These are phyloP conservation scores for Neurospora crassa DNA, from an alignment of 2,329 filamentous ascomycete genomes.

Conservation along the genomic window DNA sequence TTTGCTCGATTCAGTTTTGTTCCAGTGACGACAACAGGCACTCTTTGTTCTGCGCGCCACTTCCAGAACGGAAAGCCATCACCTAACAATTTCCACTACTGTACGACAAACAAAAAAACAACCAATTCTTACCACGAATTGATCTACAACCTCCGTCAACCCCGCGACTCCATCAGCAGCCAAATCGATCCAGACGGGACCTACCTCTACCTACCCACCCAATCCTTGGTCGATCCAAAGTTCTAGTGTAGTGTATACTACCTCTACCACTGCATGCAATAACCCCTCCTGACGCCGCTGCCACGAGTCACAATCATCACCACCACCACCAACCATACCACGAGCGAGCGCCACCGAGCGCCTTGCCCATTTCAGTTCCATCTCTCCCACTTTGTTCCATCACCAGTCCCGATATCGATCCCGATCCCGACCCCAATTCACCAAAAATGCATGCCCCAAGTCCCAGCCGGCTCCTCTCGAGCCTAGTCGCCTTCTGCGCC, in stretches of 20 bases:
- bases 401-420: not conserved
- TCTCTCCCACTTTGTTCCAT: not conserved
- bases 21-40: not conserved
- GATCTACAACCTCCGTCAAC: not conserved
- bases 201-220: too few species aligned
- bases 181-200: not conserved
- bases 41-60: not conserved
- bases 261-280: not conserved
- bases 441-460: constrained; percentile 17
- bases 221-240: not conserved
- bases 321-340: not conserved
- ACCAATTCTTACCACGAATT: not conserved
- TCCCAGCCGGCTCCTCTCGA: constrained; percentile 18
- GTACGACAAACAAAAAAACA: too few species aligned
- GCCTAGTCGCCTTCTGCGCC: constrained; percentile 23
- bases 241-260: too few species aligned
- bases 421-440: not conserved
- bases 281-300: constrained; percentile 1
- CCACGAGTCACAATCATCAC: not conserved
- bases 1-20: not conserved
- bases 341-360: constrained; percentile 1
- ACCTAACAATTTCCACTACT: not conserved
- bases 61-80: not conserved
- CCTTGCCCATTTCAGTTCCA: not conserved
- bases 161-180: not conserved